Base-by-base conservation (phyloP, 148 eudicot genomes). In the Cornus florida region DNA sequence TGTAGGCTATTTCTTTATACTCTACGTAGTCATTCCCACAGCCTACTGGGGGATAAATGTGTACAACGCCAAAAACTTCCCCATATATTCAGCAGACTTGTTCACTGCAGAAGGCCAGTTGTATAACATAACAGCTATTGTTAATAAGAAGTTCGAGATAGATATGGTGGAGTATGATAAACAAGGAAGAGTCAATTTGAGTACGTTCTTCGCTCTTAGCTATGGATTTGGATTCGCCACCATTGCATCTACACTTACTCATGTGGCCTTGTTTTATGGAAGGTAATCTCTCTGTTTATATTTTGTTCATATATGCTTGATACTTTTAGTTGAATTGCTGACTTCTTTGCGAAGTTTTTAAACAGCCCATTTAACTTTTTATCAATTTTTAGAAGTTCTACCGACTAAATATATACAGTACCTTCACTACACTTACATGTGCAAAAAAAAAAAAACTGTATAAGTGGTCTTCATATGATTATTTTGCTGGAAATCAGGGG, bases 171-270 rank as follows among this genome's bases (percentile, higher is more conserved):
- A 64, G 59, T 90, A 88, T 28, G 53, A 57, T 16, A 35, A 67
- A 73, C 81, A 73, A 3, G 91, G 93, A 7, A 76, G 17, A 0
- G 67, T 88, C 28, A 22, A 86, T 6, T 32, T 90, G 20, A 88
- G 88, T 46, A 75, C 77, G 3, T 86, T 88, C 73, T 90, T 90
- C 48, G 88, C 86, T 2, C 20, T 88, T 3, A 53, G 87, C 2
- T 88, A 88, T 77, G 92, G 91, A 4, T 68, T 84, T 14, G 90
- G 87, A 46, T 90, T 90, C 70, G 92, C 92, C 28, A 81, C 88
- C 23, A 77, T 88, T 9, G 60, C 82, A 48, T 79, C 92, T 19
- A 88, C 89, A 0, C 50, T 90, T 9, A 50, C 88, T 41, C 92
- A 90, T 71, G 92, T 90, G 2, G 77, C 74, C 22, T 2, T 86